Percentiles rank a stretch among this genome's conserved stretches.
phyloP scores from a whole-genome alignment of 495 filamentous ascomycete species.

The Bombardia bombarda region DNA sequence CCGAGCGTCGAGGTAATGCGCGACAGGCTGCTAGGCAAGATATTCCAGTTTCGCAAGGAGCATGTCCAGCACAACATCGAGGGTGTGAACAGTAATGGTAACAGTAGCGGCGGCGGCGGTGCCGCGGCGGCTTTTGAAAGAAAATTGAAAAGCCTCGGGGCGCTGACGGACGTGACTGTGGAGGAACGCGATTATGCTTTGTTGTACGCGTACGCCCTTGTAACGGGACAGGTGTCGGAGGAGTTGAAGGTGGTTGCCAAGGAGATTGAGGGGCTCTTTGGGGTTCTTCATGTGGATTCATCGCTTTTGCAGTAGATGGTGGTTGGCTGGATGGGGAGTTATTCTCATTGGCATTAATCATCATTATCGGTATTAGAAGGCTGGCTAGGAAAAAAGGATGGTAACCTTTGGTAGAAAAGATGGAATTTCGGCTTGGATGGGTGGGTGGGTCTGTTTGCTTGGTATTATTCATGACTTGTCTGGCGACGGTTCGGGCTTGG shows the following conservation, averaged over 20 bases:
- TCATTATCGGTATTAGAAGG: no score
- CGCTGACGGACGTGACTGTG: slow-evolving; percentile 21
- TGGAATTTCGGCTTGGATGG: no score
- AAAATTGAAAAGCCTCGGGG: slow-evolving; percentile 6
- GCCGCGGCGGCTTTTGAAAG: neutral
- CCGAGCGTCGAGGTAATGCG: slow-evolving; percentile 73
- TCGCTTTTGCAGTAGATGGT: slow-evolving; percentile 38
- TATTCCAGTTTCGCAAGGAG: slow-evolving; percentile 74
- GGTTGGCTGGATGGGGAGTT: no score
- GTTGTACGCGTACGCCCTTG: slow-evolving; percentile 51
- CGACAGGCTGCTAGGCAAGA: slow-evolving; percentile 80
- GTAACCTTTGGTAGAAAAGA: neutral
- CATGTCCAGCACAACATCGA: slow-evolving; percentile 24
- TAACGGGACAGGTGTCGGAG: slow-evolving; percentile 58
- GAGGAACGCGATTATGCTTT: slow-evolving; percentile 47
- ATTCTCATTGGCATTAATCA: no score
- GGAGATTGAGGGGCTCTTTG: slow-evolving; percentile 67
- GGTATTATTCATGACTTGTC: no score
- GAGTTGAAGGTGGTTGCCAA: slow-evolving; percentile 63
- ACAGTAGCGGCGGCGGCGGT: neutral
- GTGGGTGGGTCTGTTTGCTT: no score
- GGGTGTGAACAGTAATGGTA: neutral
- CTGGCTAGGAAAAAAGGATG: neutral
- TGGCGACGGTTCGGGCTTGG: no score
- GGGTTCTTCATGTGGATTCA: slow-evolving; percentile 65